Evolutionary conservation across 2,329 filamentous ascomycete species (phyloP), one percentile per base, ranked within the genome.

Genomic region (Calonectria pteridis): DNA sequence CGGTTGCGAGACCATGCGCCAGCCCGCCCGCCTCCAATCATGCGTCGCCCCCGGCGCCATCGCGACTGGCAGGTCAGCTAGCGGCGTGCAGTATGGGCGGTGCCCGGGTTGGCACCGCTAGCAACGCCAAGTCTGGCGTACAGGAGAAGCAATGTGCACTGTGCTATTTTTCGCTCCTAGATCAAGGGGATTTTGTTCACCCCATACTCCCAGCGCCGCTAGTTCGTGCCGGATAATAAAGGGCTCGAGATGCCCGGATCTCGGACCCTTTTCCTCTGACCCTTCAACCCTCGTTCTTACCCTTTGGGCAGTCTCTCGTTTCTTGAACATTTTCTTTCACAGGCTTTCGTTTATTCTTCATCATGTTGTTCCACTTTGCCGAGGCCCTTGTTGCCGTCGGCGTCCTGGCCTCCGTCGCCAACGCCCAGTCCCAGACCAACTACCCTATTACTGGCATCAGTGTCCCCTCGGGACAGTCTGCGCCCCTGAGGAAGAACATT

Each of bases 391-490:
- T n/a, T 26, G 6, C 31, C 50, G 10, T 68, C 4, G 23, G 53
- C n/a, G 66, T 40, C 23, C 37, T 69, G 23, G 53, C 67, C 2
- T 20, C 58, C 14, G 46, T 49, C 23, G 63, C 50, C 46, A 11
- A 33, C 18, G 65, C 59, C 28, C 26, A 46, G 6, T 37, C 51
- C n/a, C 66, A 70, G 31, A 18, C 35, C 2, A 51, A 95, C 83
- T 95, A 95, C 85, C 95, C 95, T 79, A 92, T 95, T 67, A 92
- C 91, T 3, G 94, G 91, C 50, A 94, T 94, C 82, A 91, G 90
- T 82, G 95, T 93, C 0, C 90, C 91, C 63, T 94, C 94, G 84
- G 94, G 94, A 11, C 46, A 33, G n/a, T 49, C 63, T 14, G 63
- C 73, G 6, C 72, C 72, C 4, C 29, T 67, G 4, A 29, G 72